Evolutionary conservation across 1,284 basidiomycete genomes (phyloP).

Genomic region (Papiliotrema laurentii): DNA sequence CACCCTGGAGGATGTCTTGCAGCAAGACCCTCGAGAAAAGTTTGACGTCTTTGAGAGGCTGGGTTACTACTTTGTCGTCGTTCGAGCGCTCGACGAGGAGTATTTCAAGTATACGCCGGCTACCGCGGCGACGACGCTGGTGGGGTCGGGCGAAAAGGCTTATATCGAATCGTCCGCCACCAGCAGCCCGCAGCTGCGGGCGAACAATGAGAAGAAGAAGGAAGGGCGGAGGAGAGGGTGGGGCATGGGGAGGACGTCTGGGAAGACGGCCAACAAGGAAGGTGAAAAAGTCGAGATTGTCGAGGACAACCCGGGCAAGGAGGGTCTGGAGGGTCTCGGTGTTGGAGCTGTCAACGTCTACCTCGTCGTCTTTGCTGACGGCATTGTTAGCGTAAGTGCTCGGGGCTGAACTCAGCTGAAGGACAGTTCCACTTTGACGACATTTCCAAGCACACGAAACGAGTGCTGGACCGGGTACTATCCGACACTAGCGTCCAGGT

Average conservation of each 20-base stretch:
- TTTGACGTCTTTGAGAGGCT: slow-evolving; percentile 81
- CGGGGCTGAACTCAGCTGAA: neutral
- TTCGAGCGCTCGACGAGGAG: slow-evolving; percentile 74
- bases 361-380: slow-evolving; percentile 82
- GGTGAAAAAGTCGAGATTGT: slow-evolving; percentile 54
- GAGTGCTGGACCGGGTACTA: slow-evolving; percentile 67
- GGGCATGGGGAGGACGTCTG: slow-evolving; percentile 36
- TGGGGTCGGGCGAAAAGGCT: slow-evolving; percentile 4
- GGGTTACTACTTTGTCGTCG: slow-evolving; percentile 90
- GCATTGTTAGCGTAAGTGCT: slow-evolving; percentile 72
- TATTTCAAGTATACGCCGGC: slow-evolving; percentile 56
- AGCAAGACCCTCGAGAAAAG: slow-evolving; percentile 90
- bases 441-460: slow-evolving; percentile 77
- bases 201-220: slow-evolving; percentile 13
- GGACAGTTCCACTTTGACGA: slow-evolving; percentile 87
- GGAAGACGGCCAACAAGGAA: slow-evolving; percentile 24
- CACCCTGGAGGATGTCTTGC: slow-evolving; percentile 92
- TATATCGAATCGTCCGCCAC: neutral
- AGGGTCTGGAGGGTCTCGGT: slow-evolving; percentile 56
- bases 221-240: slow-evolving; percentile 30
- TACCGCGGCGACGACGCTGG: slow-evolving; percentile 10
- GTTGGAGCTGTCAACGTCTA: slow-evolving; percentile 83
- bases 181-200: slow-evolving; percentile 4
- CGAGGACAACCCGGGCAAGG: slow-evolving; percentile 55
- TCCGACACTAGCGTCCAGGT: slow-evolving; percentile 49